phyloP scores from a whole-genome alignment of 345 rosid species.

The Sapria himalayana region DNA sequence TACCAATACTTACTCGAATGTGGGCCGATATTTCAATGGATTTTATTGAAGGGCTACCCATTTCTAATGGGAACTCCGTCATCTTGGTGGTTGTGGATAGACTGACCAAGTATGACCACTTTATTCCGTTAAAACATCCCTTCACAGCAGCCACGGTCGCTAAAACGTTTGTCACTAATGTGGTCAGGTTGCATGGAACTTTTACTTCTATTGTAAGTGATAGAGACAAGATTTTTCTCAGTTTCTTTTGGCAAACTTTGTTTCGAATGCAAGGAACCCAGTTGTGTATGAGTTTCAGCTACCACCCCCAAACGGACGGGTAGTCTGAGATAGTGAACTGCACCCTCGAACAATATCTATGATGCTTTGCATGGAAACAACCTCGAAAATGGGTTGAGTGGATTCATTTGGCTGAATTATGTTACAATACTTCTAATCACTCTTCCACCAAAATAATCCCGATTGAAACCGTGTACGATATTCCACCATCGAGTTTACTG shows the following conservation, averaged over 20 bases:
- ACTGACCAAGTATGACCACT: background rate
- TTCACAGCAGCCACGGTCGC: background rate
- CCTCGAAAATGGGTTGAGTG: background rate
- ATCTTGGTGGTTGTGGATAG: background rate
- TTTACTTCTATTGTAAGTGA: background rate
- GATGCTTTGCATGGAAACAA: background rate
- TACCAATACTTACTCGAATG: too few species aligned
- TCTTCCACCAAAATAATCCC: background rate
- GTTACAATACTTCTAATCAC: background rate
- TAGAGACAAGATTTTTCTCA: background rate
- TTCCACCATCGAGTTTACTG: background rate
- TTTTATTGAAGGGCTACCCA: constrained; percentile 1
- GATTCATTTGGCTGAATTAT: background rate
- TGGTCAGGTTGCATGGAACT: background rate
- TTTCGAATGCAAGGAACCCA: background rate
- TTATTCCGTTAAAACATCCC: background rate
- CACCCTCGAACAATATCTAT: background rate
- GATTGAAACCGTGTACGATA: background rate
- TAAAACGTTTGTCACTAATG: background rate
- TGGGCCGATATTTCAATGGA: background rate
- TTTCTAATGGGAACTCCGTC: background rate
- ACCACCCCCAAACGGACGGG: background rate
- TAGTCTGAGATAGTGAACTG: background rate
- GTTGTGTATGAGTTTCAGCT: background rate
- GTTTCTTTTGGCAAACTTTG: background rate